Base-by-base conservation (phyloP, 345 rosid species). In the Corchorus olitorius region DNA sequence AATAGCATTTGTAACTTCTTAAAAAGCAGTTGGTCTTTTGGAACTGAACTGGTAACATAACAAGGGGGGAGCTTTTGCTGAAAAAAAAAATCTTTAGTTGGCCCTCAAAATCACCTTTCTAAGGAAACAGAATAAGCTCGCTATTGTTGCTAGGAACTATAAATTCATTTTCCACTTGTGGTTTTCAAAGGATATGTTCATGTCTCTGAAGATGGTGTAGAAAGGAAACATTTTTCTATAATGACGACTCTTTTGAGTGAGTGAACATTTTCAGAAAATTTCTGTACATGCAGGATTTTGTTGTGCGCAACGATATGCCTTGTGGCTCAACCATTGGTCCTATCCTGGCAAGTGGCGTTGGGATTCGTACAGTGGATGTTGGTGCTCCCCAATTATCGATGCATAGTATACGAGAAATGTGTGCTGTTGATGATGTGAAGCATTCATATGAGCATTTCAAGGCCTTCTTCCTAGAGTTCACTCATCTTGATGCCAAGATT, bases 291-390 rank as follows among this genome's bases (percentile, higher is more conserved):
- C 87, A 95, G 99, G 99, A 96, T 80, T 96, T 96, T 81, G 98
- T 90, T 80, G 98, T 96, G 58, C 97, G 98, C 63, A 96, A 96
- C 71, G 99, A 93, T 87, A 90, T 93, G 94, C 83, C 82, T 5
- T 96, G 99, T 2, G 99, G 99, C 34, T 93, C 99, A 11, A 96
- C 99, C 77, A 96, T 96, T 6, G 99, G 99, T 70, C 99, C 98
- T 2, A 96, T 96, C 75, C 80, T 96, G 53, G 97, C 99, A 35
- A 96, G 99, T 74, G 93, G 97, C 27, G 91, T 92, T 50, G 98
- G 99, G 68, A 92, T 96, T 82, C 93, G 98, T 14, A 92, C 99
- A 0, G 97, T 96, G 54, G 99, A 93, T 75, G 97, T 96, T 0
- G 99, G 99, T 22, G 97, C 98, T 19, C 99, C 99, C 0, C 99